Evolutionary conservation across 371 early-diverging fungal genomes (phyloP), one percentile per base, ranked within the genome.

Genomic region (Apophysomyces sp.): DNA sequence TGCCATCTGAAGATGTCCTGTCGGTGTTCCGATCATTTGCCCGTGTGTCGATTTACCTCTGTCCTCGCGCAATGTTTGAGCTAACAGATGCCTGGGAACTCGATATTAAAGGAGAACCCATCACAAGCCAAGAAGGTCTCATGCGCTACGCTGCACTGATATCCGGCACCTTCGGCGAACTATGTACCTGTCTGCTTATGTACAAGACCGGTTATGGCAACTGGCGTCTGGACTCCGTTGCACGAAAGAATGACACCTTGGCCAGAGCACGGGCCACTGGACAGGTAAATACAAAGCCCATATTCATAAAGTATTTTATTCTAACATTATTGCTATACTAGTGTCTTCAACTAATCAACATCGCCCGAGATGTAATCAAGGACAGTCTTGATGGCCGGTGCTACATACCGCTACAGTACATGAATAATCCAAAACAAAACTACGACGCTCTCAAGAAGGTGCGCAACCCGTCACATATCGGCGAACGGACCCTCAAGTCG

Each of bases 301-400:
- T n/a, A n/a, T 3, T 24, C 9, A 54, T 21, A 28, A 59, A 60
- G 32, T n/a, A 60, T n/a, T 32, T 57, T 24, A 12, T 55, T 52
- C 24, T 56, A 39, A 40, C 21, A 15, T 54, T 40, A 9, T 36
- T 63, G 18, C 34, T 15, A 26, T 52, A 32, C 28, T 58, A 80
- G 63, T 80, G 81, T n/a, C 68, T 86, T 51, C 86, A 86, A 68
- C 41, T 85, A 13, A 63, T 85, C 27, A 86, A 86, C 62, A 81
- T 81, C 60, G 80, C 83, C 24, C 70, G 86, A 39, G 86, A 86
- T 62, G 57, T 86, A 3, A 68, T 77, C 31, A 66, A 77, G 11
- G 86, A 86, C 60, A 79, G 78, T 7, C 55, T 72, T 18, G 69
- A 77, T 8, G 74, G 76, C 21, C 63, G 86, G 0, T 67, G 74